phyloP scores from a whole-genome alignment of 73 alveolate genomes.

The Paramecium sonneborni region DNA sequence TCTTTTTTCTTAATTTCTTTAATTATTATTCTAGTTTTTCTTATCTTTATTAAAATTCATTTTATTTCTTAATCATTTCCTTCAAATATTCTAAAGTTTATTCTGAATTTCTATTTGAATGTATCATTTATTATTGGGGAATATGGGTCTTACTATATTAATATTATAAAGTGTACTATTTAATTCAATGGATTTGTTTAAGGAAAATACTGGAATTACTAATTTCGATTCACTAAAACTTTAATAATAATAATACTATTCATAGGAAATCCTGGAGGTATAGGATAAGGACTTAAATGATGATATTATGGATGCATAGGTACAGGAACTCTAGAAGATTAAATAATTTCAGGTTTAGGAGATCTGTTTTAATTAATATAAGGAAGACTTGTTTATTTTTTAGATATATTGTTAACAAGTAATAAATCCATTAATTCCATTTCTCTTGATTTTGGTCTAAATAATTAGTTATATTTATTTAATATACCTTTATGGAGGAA shows the following conservation, averaged over 20 bases:
- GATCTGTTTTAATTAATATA: not conserved
- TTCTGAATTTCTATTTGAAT: not conserved
- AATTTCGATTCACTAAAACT: not conserved
- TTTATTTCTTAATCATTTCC: not conserved
- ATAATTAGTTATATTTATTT: not conserved
- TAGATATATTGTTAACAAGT: not conserved
- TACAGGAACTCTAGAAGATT: not conserved
- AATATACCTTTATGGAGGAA: not conserved
- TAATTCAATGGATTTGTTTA: not conserved
- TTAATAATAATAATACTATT: not conserved
- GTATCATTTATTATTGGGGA: not conserved
- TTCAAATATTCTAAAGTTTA: not conserved
- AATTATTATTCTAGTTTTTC: not conserved
- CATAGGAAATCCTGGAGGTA: not conserved
- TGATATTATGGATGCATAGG: constrained; percentile 3
- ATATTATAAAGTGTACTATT: not conserved
- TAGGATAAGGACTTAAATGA: not conserved
- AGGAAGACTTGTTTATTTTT: not conserved
- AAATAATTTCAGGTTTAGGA: not conserved
- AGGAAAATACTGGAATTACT: not conserved
- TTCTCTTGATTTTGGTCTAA: constrained; percentile 22
- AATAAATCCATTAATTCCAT: constrained; percentile 10
- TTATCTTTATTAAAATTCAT: not conserved
- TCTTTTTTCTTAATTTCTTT: not conserved
- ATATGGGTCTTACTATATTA: not conserved